Percentiles rank a stretch among this genome's conserved stretches.
phyloP scores from a whole-genome alignment of 1,284 basidiomycete genomes.

The Phlebopus sp. region DNA sequence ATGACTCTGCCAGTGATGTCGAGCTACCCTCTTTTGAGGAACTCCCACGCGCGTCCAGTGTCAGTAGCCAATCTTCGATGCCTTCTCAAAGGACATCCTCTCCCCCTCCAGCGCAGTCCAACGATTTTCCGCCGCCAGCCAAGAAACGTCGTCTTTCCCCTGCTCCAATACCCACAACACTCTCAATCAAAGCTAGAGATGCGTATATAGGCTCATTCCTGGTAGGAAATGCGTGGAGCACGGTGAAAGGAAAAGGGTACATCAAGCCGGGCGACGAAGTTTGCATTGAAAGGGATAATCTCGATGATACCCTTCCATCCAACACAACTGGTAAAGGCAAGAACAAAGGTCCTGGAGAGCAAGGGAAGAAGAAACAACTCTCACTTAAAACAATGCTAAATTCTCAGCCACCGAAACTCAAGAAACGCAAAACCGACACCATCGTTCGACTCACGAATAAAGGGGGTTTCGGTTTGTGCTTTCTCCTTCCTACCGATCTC shows the following conservation, averaged over 20 bases:
- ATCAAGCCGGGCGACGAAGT: constrained; percentile 64
- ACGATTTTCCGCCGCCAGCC: constrained; percentile 30
- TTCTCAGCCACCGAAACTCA: constrained; percentile 42
- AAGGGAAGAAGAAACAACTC: constrained; percentile 62
- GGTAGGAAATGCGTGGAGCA: constrained; percentile 79
- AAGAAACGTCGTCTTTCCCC: constrained; percentile 55
- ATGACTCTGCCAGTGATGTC: constrained; percentile 32
- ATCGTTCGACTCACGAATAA: constrained; percentile 68
- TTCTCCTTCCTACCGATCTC: not conserved
- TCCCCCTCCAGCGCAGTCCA: constrained; percentile 16
- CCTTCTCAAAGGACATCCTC: constrained; percentile 28
- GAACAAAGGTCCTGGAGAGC: constrained; percentile 35
- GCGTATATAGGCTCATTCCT: constrained; percentile 66
- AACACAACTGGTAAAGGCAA: constrained; percentile 34
- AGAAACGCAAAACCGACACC: constrained; percentile 55
- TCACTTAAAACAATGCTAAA: constrained; percentile 67
- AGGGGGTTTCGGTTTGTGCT: constrained; percentile 57
- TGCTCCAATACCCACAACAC: constrained; percentile 12
- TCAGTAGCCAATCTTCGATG: constrained; percentile 37
- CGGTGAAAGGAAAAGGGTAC: constrained; percentile 69
- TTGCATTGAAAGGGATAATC: constrained; percentile 52
- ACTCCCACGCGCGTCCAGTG: constrained; percentile 40
- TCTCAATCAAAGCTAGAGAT: constrained; percentile 4
- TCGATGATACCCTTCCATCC: constrained; percentile 29
- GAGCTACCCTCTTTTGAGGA: constrained; percentile 34